Percentiles rank a stretch among this genome's conserved stretches.
Evolutionary conservation across 1,139 yeast species (phyloP).

Genomic region (Kodamaea sp.): DNA sequence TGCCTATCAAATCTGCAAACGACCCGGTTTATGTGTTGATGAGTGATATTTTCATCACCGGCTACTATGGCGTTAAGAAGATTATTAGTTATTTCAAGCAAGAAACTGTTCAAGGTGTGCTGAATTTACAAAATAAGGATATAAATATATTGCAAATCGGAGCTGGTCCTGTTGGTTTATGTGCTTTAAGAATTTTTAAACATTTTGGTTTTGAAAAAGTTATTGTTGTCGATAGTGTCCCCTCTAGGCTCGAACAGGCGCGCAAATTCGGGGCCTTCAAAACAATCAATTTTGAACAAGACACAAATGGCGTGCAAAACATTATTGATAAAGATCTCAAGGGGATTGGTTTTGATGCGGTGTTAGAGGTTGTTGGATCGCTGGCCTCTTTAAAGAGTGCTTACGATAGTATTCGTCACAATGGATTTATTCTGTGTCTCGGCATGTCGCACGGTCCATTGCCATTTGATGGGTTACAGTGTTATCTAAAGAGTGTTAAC

Average conservation of each 20-base stretch:
- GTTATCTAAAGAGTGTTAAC: constrained; percentile 55
- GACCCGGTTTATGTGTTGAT: constrained; percentile 52
- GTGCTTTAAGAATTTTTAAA: constrained; percentile 48
- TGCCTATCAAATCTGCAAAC: constrained; percentile 24
- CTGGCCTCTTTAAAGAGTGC: constrained; percentile 48
- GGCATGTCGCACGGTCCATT: constrained; percentile 62
- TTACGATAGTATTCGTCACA: constrained; percentile 52
- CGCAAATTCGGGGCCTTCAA: constrained; percentile 39
- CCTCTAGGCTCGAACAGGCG: constrained; percentile 46
- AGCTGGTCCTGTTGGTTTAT: constrained; percentile 64
- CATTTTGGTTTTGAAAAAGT: constrained; percentile 44
- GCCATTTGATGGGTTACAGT: constrained; percentile 57
- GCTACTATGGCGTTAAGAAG: constrained; percentile 53
- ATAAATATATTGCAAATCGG: constrained; percentile 51
- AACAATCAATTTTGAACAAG: constrained; percentile 42
- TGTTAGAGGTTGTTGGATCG: constrained; percentile 56
- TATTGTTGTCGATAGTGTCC: constrained; percentile 51
- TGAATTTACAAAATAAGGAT: constrained; percentile 23
- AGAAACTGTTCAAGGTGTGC: constrained; percentile 16
- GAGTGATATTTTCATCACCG: constrained; percentile 69
- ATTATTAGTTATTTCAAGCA: constrained; percentile 41
- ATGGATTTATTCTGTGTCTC: constrained; percentile 56
- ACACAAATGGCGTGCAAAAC: constrained; percentile 22
- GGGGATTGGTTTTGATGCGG: constrained; percentile 51
- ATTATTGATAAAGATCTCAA: constrained; percentile 30